Evolutionary conservation across 1,139 yeast genomes (phyloP).

Genomic region (Keqinozyma sinolaborantium): DNA sequence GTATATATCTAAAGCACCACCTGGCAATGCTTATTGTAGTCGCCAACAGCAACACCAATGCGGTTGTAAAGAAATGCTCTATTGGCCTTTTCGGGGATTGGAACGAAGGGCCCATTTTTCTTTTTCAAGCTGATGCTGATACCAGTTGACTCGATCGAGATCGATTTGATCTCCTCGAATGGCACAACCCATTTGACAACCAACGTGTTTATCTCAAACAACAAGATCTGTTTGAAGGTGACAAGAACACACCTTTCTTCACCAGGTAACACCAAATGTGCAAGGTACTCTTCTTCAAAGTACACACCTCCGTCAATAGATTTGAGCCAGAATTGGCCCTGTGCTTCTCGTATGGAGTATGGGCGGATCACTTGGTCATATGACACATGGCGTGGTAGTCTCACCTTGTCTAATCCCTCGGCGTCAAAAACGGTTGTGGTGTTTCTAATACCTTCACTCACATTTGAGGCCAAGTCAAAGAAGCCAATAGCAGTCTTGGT

Average conservation of each 20-base stretch:
- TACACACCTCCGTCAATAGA: constrained; percentile 76
- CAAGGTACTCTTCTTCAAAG: constrained; percentile 71
- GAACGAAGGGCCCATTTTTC: constrained; percentile 69
- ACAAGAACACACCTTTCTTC: constrained; percentile 75
- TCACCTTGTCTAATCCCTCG: constrained; percentile 72
- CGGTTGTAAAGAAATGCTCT: constrained; percentile 66
- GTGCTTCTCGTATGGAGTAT: constrained; percentile 79
- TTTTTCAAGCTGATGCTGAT: constrained; percentile 62
- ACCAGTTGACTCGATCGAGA: constrained; percentile 79
- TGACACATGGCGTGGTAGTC: constrained; percentile 76
- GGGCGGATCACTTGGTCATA: constrained; percentile 70
- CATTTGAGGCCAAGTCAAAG: constrained; percentile 87
- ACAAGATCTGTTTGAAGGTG: constrained; percentile 66
- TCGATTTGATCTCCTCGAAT: constrained; percentile 60
- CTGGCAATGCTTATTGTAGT: constrained; percentile 64
- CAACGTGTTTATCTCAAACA: constrained; percentile 64
- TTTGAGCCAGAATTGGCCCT: constrained; percentile 92
- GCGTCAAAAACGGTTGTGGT: constrained; percentile 90
- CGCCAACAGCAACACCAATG: constrained; percentile 78
- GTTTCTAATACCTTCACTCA: constrained; percentile 90
- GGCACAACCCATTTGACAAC: constrained; percentile 63
- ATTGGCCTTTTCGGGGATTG: constrained; percentile 66
- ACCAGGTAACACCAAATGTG: constrained; percentile 81
- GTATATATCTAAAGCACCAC: constrained; percentile 22
- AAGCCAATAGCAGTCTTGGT: constrained; percentile 96